These are phyloP conservation scores for Pyrus hybrid DNA, from an alignment of 331 rosid species.

Conservation along the genomic window DNA sequence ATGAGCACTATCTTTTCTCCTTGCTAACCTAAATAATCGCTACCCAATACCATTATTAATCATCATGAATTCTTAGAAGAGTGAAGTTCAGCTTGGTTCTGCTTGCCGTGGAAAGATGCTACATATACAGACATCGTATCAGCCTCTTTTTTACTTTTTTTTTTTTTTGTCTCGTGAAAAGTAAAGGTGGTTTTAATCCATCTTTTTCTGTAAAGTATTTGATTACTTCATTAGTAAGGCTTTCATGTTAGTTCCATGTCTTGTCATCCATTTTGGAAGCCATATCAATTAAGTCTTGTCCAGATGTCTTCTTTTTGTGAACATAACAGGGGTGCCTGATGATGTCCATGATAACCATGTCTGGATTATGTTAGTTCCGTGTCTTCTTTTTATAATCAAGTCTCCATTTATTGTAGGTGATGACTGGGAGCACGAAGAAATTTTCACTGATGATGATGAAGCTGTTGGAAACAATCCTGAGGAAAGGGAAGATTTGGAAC, in stretches of 20 bases:
- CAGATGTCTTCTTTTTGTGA: background rate
- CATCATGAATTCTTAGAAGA: background rate
- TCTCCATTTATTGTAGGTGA: constrained; percentile 53
- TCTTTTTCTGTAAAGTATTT: background rate
- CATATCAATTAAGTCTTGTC: background rate
- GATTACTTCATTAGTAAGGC: background rate
- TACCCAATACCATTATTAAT: background rate
- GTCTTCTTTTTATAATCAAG: background rate
- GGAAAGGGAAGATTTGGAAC: constrained; percentile 96
- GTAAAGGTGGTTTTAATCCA: background rate
- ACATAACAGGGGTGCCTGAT: background rate
- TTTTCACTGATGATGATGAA: constrained; percentile 97
- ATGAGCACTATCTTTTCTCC: background rate
- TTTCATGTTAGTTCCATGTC: background rate
- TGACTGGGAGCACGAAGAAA: constrained; percentile 99
- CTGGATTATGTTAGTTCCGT: background rate
- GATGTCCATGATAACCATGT: background rate
- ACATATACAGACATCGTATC: background rate
- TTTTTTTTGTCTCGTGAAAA: background rate
- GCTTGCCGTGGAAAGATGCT: background rate
- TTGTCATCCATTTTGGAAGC: background rate
- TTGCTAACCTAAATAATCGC: background rate
- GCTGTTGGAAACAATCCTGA: constrained; percentile 91
- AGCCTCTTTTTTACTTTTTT: background rate
- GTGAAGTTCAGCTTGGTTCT: background rate